Base-by-base conservation (phyloP, 192 early-diverging fungal genomes). In the Powellomyces hirtus region DNA sequence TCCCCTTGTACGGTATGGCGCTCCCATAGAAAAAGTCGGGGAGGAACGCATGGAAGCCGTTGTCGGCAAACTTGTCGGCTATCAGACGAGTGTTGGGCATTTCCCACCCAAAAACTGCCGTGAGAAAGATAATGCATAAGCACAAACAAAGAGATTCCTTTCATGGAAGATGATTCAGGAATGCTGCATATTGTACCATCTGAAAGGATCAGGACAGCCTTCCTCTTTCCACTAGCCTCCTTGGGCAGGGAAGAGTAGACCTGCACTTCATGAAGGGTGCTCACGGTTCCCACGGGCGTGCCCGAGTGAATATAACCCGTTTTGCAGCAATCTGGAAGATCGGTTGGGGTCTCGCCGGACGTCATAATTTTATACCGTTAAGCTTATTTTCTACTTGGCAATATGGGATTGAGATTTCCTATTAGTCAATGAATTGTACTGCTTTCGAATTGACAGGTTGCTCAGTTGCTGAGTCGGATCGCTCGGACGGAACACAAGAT, bases 41-140 rank as follows among this genome's bases (percentile, higher is more conserved):
- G 24, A 62, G 37, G 60, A 44, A 62, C 24, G 38, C 36, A 33
- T 34, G 37, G 62, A 55, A 64, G n/a, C 62, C 62, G 22, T 7
- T 6, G 4, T 13, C 0, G 62, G 62, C 42, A 29, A 51, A 64
- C 22, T n/a, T 22, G 50, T 64, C 62, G 30, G 62, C 62, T 18
- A 64, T 18, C 11, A 64, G 46, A 24, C 62, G 62, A 11, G 11
- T 52, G 18, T 64, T 52, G 62, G 50, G 46, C 22, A 55, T 18
- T 22, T 46, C 22, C 45, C 22, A 33, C 20, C 62, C 62, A 29
- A 64, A 64, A 5, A 52, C 42, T 2, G n/a, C 59, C 18, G 1
- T 60, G 11, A 38, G 33, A 30, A 51, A n/a, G 44, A 26, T 8
- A 24, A 64, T 14, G 45, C 22, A 22, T 5, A 49, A 24, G 16